Evolutionary conservation across 2,329 filamentous ascomycete genomes (phyloP).

Genomic region (Plectosphaerella cucumerina): DNA sequence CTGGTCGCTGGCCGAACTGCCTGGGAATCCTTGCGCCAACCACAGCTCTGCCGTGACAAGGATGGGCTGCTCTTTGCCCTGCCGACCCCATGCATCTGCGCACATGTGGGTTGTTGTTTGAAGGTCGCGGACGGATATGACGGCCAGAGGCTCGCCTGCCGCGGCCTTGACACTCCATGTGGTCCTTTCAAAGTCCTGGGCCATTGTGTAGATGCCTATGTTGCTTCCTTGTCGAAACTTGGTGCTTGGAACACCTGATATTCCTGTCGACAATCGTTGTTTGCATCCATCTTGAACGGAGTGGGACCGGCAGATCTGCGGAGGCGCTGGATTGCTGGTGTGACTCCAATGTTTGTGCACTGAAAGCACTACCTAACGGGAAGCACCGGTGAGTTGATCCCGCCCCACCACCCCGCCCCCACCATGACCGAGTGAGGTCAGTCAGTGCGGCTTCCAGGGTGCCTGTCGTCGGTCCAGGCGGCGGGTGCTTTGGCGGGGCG

Average conservation of each 20-base stretch:
- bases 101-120: constrained; percentile 51
- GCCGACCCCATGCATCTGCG: constrained; percentile 65
- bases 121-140: constrained; percentile 60
- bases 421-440: constrained; percentile 1
- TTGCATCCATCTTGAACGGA: too few relatives aligned
- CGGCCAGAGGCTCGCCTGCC: constrained; percentile 42
- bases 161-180: constrained; percentile 31
- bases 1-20: constrained; percentile 53
- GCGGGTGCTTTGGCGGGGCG: too few relatives aligned
- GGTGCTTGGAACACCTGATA: too few relatives aligned
- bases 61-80: constrained; percentile 55
- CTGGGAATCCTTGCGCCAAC: constrained; percentile 50
- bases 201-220: not conserved
- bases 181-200: not conserved
- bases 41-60: constrained; percentile 56
- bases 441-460: too few relatives aligned
- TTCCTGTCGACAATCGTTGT: too few relatives aligned
- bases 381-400: too few relatives aligned
- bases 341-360: too few relatives aligned
- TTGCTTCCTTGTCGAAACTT: too few relatives aligned
- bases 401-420: constrained; percentile 8
- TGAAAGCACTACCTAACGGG: too few relatives aligned
- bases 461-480: not conserved
- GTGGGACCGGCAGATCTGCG: too few relatives aligned
- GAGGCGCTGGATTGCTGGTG: too few relatives aligned